Evolutionary conservation across 306 rosid genomes (phyloP).

Genomic region (Castanopsis chinensis): DNA sequence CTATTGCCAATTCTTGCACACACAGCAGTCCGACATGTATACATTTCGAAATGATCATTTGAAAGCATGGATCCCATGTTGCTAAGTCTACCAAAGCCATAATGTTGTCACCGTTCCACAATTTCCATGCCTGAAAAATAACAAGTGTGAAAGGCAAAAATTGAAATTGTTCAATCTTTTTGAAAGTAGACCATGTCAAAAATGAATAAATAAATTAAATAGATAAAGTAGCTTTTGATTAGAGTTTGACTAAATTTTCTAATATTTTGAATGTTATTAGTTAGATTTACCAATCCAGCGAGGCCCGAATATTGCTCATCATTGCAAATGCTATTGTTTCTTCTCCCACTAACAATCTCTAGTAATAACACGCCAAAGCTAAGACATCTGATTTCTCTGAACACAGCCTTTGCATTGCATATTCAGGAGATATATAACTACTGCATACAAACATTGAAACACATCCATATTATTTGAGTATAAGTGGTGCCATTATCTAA

Average conservation of each 20-base stretch:
- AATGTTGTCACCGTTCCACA: slow-evolving; percentile 22
- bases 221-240: too few relatives aligned
- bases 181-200: too few relatives aligned
- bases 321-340: slow-evolving; percentile 2
- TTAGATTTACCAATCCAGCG: slow-evolving; percentile 14
- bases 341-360: slow-evolving; percentile 12
- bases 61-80: not conserved
- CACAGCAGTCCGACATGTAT: slow-evolving; percentile 30
- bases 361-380: slow-evolving; percentile 13
- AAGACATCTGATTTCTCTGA: slow-evolving; percentile 29
- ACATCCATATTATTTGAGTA: not conserved
- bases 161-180: not conserved
- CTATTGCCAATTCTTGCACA: slow-evolving; percentile 34
- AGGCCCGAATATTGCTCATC: not conserved
- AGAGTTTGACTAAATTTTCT: too few relatives aligned
- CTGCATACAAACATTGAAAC: not conserved
- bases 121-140: slow-evolving; percentile 24
- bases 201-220: too few relatives aligned
- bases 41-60: slow-evolving; percentile 15
- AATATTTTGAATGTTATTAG: too few relatives aligned
- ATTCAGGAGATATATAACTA: slow-evolving; percentile 28
- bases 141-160: not conserved
- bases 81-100: slow-evolving; percentile 10
- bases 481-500: too few relatives aligned
- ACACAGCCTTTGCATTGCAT: slow-evolving; percentile 13